Percentiles rank a stretch among this genome's conserved stretches.
Evolutionary conservation across 78 protist genomes (phyloP).

Genomic region (Emiliania huxleyi): DNA sequence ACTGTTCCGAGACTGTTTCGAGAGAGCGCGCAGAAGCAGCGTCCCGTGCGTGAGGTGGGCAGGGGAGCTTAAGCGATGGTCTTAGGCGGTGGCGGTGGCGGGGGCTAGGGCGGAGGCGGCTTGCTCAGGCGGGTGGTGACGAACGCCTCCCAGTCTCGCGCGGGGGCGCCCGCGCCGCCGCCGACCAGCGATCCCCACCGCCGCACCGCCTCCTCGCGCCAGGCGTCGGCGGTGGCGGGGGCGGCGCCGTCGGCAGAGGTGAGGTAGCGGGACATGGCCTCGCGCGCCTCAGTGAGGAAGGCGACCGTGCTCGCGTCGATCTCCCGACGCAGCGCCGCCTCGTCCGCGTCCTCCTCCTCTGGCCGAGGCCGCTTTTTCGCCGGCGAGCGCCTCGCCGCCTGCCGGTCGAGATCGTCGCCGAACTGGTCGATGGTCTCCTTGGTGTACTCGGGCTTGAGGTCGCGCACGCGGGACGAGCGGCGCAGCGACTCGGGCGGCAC

Average conservation of each 20-base stretch:
- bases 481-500: neutral
- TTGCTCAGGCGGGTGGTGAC: too few species aligned
- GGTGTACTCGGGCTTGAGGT: neutral
- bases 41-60: too few species aligned
- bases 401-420: neutral
- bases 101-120: too few species aligned
- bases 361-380: neutral
- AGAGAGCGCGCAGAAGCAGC: too few species aligned
- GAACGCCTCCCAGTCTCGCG: too few species aligned
- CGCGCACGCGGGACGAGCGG: neutral
- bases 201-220: slow-evolving; percentile 18
- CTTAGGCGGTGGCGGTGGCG: too few species aligned
- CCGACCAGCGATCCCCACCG: neutral
- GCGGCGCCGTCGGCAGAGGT: neutral
- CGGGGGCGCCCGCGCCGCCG: too few species aligned
- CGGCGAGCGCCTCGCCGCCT: neutral
- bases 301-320: neutral
- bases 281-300: neutral
- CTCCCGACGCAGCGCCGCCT: neutral
- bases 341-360: neutral
- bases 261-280: neutral
- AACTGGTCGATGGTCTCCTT: neutral
- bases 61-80: too few species aligned
- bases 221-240: neutral
- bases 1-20: too few species aligned